These are phyloP conservation scores for Sechiopsis laciniata DNA, from an alignment of 306 rosid species.

Conservation along the genomic window DNA sequence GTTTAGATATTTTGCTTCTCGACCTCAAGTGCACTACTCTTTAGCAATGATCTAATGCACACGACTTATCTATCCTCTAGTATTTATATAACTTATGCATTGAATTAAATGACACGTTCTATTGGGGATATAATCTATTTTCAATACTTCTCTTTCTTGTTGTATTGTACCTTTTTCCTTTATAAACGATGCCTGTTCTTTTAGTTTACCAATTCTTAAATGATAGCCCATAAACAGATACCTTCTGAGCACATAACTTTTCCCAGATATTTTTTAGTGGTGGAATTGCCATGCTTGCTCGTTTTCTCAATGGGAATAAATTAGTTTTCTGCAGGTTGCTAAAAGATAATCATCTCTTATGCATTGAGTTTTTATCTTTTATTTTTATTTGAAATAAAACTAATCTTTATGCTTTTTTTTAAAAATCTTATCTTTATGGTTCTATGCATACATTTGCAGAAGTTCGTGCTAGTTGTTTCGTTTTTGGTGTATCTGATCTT, in stretches of 20 bases:
- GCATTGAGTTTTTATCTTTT: background rate
- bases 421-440: background rate
- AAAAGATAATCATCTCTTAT: background rate
- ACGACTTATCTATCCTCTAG: background rate
- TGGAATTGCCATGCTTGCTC: background rate
- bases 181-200: background rate
- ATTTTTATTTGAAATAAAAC: background rate
- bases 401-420: background rate
- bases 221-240: background rate
- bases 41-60: background rate
- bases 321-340: background rate
- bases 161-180: background rate
- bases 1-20: constrained; percentile 5
- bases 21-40: background rate
- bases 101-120: background rate
- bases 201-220: background rate
- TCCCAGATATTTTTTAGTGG: background rate
- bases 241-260: background rate
- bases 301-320: background rate
- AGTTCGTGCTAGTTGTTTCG: background rate
- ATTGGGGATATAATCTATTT: background rate
- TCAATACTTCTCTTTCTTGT: background rate
- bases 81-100: background rate
- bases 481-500: background rate
- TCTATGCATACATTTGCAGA: background rate